These are phyloP conservation scores for Ceriops tagal DNA, from an alignment of 345 rosid genomes.

Conservation along the genomic window DNA sequence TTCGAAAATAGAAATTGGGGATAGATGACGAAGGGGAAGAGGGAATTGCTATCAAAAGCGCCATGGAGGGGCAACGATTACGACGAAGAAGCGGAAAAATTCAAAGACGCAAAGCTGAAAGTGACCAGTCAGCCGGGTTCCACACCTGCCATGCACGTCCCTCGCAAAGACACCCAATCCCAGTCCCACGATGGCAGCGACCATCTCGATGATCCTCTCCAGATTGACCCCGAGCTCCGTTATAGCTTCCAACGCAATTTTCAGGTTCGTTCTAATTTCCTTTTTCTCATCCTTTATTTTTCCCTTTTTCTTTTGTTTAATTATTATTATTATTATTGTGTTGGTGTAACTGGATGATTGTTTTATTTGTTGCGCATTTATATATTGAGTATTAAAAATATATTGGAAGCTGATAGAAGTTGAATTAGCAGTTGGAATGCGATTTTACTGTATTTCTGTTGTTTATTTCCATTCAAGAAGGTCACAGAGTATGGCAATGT, in stretches of 20 bases:
- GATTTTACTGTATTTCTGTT: too few relatives aligned
- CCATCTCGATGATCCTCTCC: conserved; percentile 46
- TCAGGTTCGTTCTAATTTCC: conserved; percentile 37
- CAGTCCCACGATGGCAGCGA: conserved; percentile 28
- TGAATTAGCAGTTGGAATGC: too few relatives aligned
- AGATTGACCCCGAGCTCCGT: conserved; percentile 92
- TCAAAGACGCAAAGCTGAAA: conserved; percentile 70
- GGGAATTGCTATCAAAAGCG: conserved; percentile 67
- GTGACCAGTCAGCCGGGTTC: conserved; percentile 71
- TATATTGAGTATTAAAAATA: too few relatives aligned
- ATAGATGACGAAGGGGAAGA: conserved; percentile 51
- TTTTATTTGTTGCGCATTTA: too few relatives aligned
- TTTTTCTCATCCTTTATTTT: neutral
- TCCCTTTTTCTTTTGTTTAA: neutral
- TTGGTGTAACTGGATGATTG: too few relatives aligned
- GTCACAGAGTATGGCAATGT: too few relatives aligned
- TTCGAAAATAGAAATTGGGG: neutral
- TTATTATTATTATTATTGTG: too few relatives aligned
- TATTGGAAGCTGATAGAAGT: too few relatives aligned
- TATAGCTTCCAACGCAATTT: conserved; percentile 94
- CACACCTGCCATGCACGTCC: conserved; percentile 76
- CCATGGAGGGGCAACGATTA: conserved; percentile 87
- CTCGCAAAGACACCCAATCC: conserved; percentile 37
- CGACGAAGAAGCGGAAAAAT: conserved; percentile 49
- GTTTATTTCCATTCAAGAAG: too few relatives aligned